Evolutionary conservation across 1,139 yeast genomes (phyloP), one percentile per base, ranked within the genome.

Genomic region (Kluyveromyces sp.): DNA sequence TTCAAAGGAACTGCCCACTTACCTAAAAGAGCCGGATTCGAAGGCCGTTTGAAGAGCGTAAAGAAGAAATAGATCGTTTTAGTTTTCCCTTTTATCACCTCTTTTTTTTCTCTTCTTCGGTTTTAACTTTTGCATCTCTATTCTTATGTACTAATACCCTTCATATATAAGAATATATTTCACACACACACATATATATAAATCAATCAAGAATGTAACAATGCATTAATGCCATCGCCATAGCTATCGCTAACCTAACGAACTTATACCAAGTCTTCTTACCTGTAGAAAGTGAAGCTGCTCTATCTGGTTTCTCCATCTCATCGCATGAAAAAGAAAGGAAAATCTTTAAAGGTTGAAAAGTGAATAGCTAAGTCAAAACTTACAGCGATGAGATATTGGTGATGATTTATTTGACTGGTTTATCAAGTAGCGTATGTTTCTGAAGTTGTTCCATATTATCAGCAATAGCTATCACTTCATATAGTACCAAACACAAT

Each of bases 1-100:
- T 81, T 80, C 63, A 79, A 81, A 41, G 83, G 86, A 25, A 41
- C 50, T 7, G 54, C 53, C 34, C 50, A 56, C 36, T 52, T 61
- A 30, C 61, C 65, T 54, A 67, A 71, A 58, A 60, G 77, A 59
- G 74, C 77, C 4, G 77, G 77, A 1, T 73, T 73, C 52, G 76
- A 72, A 59, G 76, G 77, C 25, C 63, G 69, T 37, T 46, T 64
- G 47, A 64, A 64, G 45, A 59, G 64, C 34, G 58, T 59, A 27
- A 57, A 58, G 47, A 60, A 58, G 47, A 53, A 52, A 49, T 55
- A 45, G 46, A 10, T 10, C n/a, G 15, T 33, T 33, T 10, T 33
- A 33, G 34, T 10, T 10, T 10, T 10, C 8, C 15, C 34, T 10
- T 10, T 33, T 7, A 33, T 21, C 32, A 30, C 32, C 7, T 7